phyloP scores from a whole-genome alignment of 192 early-diverging fungal genomes.

The Coemansia umbellata region DNA sequence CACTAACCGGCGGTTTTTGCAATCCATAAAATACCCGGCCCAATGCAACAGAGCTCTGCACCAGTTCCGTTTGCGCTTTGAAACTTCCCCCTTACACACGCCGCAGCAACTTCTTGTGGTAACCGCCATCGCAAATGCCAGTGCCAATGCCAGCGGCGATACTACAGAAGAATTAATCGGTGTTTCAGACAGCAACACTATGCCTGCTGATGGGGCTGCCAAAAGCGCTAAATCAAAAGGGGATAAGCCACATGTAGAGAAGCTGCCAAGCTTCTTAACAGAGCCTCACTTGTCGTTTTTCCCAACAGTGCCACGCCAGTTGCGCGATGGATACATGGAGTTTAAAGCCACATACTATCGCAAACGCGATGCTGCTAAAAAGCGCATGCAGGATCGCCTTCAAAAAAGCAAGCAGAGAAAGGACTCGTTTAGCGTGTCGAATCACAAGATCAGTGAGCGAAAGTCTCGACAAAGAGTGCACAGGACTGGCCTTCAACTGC shows the following conservation, averaged over 20 bases:
- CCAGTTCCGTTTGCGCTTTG: conserved; percentile 50
- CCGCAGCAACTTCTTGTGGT: conserved; percentile 10
- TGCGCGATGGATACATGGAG: conserved; percentile 45
- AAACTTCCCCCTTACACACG: conserved; percentile 32
- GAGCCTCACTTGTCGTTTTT: conserved; percentile 51
- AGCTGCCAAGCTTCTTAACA: conserved; percentile 8
- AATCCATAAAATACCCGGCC: conserved; percentile 44
- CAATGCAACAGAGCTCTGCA: conserved; percentile 53
- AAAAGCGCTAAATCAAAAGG: too few relatives aligned
- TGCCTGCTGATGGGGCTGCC: not conserved
- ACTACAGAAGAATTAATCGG: too few relatives aligned
- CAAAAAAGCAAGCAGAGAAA: conserved; percentile 26
- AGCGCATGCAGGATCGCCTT: conserved; percentile 40
- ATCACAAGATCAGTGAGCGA: conserved; percentile 28
- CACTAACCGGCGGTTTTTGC: conserved; percentile 45
- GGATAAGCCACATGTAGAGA: too few relatives aligned
- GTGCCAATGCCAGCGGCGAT: too few relatives aligned
- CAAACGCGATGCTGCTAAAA: conserved; percentile 46
- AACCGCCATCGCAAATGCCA: not conserved
- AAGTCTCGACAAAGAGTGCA: conserved; percentile 14
- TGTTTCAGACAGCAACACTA: not conserved
- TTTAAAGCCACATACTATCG: conserved; percentile 51
- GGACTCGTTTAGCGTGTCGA: conserved; percentile 17
- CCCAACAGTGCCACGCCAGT: conserved; percentile 49
- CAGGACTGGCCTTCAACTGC: not conserved